A percentile compares a stretch with the other conserved stretches of the same genome.
Evolutionary conservation across 352 stramenopile genomes (phyloP).

Genomic region (Blastocystis hominis): DNA sequence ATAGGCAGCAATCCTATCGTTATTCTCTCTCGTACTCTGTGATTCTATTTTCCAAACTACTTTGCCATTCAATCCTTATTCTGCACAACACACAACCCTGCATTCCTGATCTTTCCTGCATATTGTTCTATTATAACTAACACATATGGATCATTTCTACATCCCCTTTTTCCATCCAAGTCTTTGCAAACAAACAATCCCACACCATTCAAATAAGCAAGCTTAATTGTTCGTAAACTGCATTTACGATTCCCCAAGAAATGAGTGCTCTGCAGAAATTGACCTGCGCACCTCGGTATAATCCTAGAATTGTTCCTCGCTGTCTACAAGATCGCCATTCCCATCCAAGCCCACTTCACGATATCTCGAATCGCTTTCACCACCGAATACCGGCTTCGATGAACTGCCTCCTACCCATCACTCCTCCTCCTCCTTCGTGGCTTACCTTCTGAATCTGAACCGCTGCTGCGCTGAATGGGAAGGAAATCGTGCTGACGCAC

Average conservation of each 20-base stretch:
- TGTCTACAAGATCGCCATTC: conserved; percentile 63
- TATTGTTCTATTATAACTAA: no score
- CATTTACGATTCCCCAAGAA: conserved; percentile 80
- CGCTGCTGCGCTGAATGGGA: conserved; percentile 64
- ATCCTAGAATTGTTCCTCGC: conserved; percentile 65
- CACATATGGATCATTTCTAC: no score
- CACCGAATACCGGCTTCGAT: background rate
- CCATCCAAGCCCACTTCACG: background rate
- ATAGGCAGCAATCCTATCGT: no score
- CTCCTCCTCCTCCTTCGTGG: background rate
- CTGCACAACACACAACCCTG: no score
- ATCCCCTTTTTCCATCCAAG: no score
- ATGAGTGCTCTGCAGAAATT: conserved; percentile 76
- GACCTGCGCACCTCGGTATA: conserved; percentile 76
- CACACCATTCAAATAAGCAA: no score
- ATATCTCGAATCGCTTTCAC: background rate
- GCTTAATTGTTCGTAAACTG: conserved; percentile 70
- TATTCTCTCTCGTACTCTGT: no score
- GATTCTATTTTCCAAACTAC: no score
- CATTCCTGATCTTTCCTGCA: no score
- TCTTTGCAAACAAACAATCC: no score
- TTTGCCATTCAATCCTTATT: no score
- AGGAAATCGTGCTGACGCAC: conserved; percentile 73
- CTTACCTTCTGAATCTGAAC: conserved; percentile 57
- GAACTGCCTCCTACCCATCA: background rate